phyloP scores from a whole-genome alignment of 2,329 filamentous ascomycete genomes.

The Aspergillus sojae region DNA sequence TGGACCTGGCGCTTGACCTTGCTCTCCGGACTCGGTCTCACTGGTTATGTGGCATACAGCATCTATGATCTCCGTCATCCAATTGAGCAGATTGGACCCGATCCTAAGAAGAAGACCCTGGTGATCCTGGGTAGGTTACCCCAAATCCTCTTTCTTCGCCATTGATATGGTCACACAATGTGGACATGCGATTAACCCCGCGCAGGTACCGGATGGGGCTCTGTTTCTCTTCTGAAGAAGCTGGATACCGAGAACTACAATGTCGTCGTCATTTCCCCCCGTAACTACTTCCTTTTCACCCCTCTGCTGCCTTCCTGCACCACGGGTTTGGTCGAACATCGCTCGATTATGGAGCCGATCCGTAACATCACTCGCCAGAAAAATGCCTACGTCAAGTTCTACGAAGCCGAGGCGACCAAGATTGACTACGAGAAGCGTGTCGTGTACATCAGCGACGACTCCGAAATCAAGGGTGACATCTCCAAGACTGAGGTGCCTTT shows the following conservation, averaged over 20 bases:
- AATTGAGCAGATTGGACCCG: conserved; percentile 73
- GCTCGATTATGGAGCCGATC: conserved; percentile 99
- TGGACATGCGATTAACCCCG: neutral
- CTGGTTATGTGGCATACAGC: conserved; percentile 74
- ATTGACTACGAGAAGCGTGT: conserved; percentile 91
- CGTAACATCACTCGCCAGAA: conserved; percentile 95
- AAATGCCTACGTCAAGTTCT: conserved; percentile 90
- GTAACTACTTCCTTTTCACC: conserved; percentile 99
- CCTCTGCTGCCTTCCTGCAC: conserved; percentile 96
- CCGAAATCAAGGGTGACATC: conserved; percentile 83
- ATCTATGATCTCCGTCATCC: conserved; percentile 85
- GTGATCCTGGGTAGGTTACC: conserved; percentile 78
- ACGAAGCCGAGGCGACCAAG: conserved; percentile 95
- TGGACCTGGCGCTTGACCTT: conserved; percentile 85
- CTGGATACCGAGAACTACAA: conserved; percentile 99
- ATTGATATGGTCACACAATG: neutral
- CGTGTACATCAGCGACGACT: conserved; percentile 87
- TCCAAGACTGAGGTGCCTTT: conserved; percentile 88
- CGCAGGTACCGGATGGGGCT: conserved; percentile 91
- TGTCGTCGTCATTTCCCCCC: conserved; percentile 93
- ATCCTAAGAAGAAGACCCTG: conserved; percentile 93
- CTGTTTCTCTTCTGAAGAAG: conserved; percentile 95
- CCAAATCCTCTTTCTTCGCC: conserved; percentile 6
- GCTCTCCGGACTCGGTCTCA: conserved; percentile 68
- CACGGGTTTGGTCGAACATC: conserved; percentile 95